A percentile compares a stretch with the other conserved stretches of the same genome.
phyloP scores from a whole-genome alignment of 768 basidiomycete species.

The Tulasnella sp. region DNA sequence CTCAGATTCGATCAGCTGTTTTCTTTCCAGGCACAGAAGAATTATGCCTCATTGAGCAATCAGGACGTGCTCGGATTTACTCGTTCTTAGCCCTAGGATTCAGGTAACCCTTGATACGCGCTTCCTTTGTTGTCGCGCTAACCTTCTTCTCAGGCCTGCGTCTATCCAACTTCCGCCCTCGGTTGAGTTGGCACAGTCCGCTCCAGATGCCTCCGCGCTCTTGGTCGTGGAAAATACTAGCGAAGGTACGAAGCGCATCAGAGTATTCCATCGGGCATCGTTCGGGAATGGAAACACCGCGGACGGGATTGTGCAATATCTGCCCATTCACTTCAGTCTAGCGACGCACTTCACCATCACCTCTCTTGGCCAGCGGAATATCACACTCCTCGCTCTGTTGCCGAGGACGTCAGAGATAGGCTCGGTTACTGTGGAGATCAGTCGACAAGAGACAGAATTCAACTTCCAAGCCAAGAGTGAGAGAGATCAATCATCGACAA shows the following conservation, averaged over 20 bases:
- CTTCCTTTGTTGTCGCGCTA: conserved; percentile 9
- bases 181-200: conserved; percentile 34
- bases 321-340: conserved; percentile 23
- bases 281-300: conserved; percentile 37
- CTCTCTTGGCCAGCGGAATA: conserved; percentile 36
- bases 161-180: conserved; percentile 31
- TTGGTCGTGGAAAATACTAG: conserved; percentile 25
- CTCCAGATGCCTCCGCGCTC: conserved; percentile 48
- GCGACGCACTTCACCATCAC: conserved; percentile 29
- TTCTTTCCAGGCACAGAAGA: conserved; percentile 46
- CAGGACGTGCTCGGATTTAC: conserved; percentile 37
- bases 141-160: conserved; percentile 32
- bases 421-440: conserved; percentile 43
- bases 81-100: conserved; percentile 46
- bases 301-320: conserved; percentile 32
- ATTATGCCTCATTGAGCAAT: conserved; percentile 39
- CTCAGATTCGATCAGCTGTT: conserved; percentile 29
- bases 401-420: conserved; percentile 25
- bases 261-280: conserved; percentile 45
- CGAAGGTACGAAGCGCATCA: conserved; percentile 21
- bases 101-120: no score
- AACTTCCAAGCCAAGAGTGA: conserved; percentile 39
- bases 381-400: conserved; percentile 38
- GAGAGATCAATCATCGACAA: not conserved
- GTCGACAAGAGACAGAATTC: conserved; percentile 45